phyloP scores from a whole-genome alignment of 805 yeast species.

The Nakazawaea populi region DNA sequence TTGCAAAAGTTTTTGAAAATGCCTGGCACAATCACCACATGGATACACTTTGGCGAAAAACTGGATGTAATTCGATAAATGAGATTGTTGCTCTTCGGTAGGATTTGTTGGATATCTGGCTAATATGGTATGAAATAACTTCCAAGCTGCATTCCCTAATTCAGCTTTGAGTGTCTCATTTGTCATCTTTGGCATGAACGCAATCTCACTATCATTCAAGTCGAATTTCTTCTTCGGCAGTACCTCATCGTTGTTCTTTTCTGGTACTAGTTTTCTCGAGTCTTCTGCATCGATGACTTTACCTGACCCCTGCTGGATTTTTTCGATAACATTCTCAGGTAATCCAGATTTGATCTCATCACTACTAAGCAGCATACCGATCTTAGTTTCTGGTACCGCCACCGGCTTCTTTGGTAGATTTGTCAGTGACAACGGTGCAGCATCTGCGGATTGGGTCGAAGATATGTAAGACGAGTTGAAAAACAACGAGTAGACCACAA shows the following conservation, averaged over 20 bases:
- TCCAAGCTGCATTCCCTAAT: slow-evolving; percentile 91
- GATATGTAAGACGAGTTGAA: slow-evolving; percentile 13
- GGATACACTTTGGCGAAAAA: slow-evolving; percentile 92
- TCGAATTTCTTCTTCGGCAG: neutral
- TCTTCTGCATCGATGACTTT: slow-evolving; percentile 6
- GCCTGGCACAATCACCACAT: slow-evolving; percentile 95
- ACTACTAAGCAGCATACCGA: neutral
- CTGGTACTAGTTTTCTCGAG: neutral
- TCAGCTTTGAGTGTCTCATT: slow-evolving; percentile 46
- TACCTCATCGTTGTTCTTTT: neutral
- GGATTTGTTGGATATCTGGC: slow-evolving; percentile 92
- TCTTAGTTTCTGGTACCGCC: slow-evolving; percentile 5
- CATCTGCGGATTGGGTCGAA: slow-evolving; percentile 16
- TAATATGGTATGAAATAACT: slow-evolving; percentile 80
- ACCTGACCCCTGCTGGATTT: neutral
- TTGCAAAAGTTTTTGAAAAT: slow-evolving; percentile 64
- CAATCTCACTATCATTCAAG: slow-evolving; percentile 12
- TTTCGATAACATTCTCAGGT: too few relatives aligned
- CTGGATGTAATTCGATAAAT: slow-evolving; percentile 57
- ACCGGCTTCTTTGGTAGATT: neutral
- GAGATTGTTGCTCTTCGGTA: slow-evolving; percentile 49
- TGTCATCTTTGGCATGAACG: slow-evolving; percentile 93
- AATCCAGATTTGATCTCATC: neutral
- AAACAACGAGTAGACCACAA: slow-evolving; percentile 14
- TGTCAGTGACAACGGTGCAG: slow-evolving; percentile 14